Evolutionary conservation across 305 asterid species (phyloP).

Genomic region (Fraxinus nigra): DNA sequence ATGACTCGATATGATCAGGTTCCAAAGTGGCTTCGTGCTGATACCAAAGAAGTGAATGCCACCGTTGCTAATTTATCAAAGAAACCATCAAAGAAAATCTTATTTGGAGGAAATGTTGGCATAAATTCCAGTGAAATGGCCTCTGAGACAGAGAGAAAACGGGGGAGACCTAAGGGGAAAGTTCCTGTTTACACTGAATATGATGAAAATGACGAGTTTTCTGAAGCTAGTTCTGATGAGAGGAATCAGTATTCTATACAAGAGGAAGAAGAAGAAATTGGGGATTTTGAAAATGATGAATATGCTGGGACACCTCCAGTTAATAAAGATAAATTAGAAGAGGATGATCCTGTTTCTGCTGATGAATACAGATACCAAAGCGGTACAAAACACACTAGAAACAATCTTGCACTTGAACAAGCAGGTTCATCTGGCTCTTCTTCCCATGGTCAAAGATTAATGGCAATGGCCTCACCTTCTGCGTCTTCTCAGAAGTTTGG

Average conservation of each 20-base stretch:
- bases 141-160: slow-evolving; percentile 66
- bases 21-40: slow-evolving; percentile 92
- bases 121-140: slow-evolving; percentile 52
- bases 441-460: slow-evolving; percentile 63
- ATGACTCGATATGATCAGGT: slow-evolving; percentile 88
- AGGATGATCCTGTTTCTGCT: slow-evolving; percentile 61
- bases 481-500: slow-evolving; percentile 97
- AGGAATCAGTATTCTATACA: slow-evolving; percentile 64
- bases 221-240: slow-evolving; percentile 86
- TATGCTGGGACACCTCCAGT: slow-evolving; percentile 50
- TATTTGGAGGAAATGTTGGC: slow-evolving; percentile 55
- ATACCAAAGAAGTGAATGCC: slow-evolving; percentile 75
- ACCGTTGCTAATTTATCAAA: slow-evolving; percentile 73
- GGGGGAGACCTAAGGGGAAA: slow-evolving; percentile 88
- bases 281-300: slow-evolving; percentile 87
- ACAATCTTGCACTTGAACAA: slow-evolving; percentile 47
- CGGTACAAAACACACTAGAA: slow-evolving; percentile 49
- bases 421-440: slow-evolving; percentile 92
- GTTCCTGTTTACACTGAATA: slow-evolving; percentile 82
- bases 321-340: slow-evolving; percentile 74
- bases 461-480: slow-evolving; percentile 65
- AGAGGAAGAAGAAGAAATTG: slow-evolving; percentile 78
- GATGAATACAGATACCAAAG: slow-evolving; percentile 58
- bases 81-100: slow-evolving; percentile 59
- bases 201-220: slow-evolving; percentile 78